A percentile compares a stretch with the other conserved stretches of the same genome.
Evolutionary conservation across 2,329 filamentous ascomycete species (phyloP).

Genomic region (Epicoccum sorghinum): DNA sequence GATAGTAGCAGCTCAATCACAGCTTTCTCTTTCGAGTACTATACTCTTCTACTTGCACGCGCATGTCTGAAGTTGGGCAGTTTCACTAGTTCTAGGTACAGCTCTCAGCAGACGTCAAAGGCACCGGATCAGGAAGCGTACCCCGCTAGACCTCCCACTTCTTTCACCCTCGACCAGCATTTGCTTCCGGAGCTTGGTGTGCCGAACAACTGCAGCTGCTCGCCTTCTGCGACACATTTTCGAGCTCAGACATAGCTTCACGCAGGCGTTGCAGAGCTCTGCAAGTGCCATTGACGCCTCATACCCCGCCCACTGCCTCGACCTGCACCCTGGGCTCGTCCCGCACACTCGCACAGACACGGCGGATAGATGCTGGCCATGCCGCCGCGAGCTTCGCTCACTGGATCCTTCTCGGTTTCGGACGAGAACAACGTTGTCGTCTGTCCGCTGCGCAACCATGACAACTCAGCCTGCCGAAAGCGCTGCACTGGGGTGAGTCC

Average conservation of each 20-base stretch:
- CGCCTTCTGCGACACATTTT: constrained; percentile 6
- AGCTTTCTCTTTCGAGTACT: constrained; percentile 10
- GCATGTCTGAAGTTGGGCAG: constrained; percentile 17
- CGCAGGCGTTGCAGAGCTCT: constrained; percentile 10
- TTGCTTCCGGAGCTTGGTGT: constrained; percentile 16
- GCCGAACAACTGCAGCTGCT: constrained; percentile 15
- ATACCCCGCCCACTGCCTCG: constrained; percentile 1
- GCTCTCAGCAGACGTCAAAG: constrained; percentile 18
- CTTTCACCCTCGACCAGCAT: constrained; percentile 18
- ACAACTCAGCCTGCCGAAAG: constrained; percentile 96
- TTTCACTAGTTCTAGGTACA: constrained; percentile 18
- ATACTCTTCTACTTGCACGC: constrained; percentile 13
- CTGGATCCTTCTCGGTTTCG: constrained; percentile 88
- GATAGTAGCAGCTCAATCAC: constrained; percentile 19
- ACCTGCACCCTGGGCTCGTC: constrained; percentile 5
- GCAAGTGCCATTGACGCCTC: constrained; percentile 19
- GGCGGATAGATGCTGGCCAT: constrained; percentile 63
- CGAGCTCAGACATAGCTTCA: constrained; percentile 14
- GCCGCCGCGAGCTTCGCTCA: constrained; percentile 86
- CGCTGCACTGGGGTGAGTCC: constrained; percentile 94
- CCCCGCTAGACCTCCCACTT: constrained; percentile 13
- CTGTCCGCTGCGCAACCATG: constrained; percentile 92
- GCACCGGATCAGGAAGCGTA: constrained; percentile 16
- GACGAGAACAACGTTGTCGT: constrained; percentile 96
- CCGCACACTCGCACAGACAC: constrained; percentile 12